Evolutionary conservation across 2,329 filamentous ascomycete genomes (phyloP), one percentile per base, ranked within the genome.

Genomic region (Cladosporium sp.): DNA sequence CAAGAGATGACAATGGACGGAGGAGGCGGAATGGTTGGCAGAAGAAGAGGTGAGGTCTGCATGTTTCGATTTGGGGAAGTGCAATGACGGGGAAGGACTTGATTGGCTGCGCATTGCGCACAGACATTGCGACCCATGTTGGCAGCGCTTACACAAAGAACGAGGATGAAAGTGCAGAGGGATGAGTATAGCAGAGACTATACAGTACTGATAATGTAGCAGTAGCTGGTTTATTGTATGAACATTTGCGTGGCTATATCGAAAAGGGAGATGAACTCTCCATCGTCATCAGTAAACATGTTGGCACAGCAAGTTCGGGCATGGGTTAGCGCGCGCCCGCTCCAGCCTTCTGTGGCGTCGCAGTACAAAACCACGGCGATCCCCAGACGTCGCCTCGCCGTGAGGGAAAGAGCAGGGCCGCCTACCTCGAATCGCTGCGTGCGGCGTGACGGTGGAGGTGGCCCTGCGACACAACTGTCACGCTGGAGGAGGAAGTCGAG

Each of bases 401-500:
- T 21, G 36, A 26, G n/a, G 12, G 12, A 32, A 11, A 32, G 41
- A 47, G 15, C 49, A 64, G 61, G 61, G 61, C 61, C 36, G 49
- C 61, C 51, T 44, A 30, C 61, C 34, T 62, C 61, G 51, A 54
- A 21, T 11, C 51, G 61, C 61, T 55, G 61, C 44, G 44, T 55
- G 60, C 47, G 44, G 60, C 60, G 60, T 55, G 60, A 55, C 60
- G 49, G 47, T 63, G 60, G 44, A 34, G 49, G 61, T 26, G 61
- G 61, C 51, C 61, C 61, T 64, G 51, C 61, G 60, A 54, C 47
- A 11, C 36, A 11, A 21, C 62, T 58, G 62, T 57, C 63, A 59
- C 63, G 54, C 54, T 65, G 63, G 57, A 59, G 63, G 63, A 59
- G 41, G 54, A 51, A 38, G 63, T 41, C 21, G 63, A 59, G 63